These are phyloP conservation scores for Cercospora sesami DNA, from an alignment of 2,329 filamentous ascomycete species.

Conservation along the genomic window DNA sequence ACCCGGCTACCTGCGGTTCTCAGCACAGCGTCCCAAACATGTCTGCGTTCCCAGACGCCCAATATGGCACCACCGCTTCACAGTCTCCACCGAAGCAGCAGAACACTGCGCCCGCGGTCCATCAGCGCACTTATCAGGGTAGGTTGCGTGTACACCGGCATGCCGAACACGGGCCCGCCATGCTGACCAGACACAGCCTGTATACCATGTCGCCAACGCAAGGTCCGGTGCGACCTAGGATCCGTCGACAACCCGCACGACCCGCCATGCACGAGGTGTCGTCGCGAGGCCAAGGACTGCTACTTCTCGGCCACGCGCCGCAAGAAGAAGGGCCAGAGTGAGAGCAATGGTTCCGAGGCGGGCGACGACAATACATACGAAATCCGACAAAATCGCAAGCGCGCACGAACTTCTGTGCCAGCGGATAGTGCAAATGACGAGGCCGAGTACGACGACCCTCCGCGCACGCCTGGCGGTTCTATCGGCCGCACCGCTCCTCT, in stretches of 20 bases:
- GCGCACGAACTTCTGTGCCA: constrained; percentile 45
- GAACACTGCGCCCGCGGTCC: constrained; percentile 18
- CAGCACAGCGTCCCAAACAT: constrained; percentile 25
- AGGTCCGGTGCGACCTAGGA: constrained; percentile 60
- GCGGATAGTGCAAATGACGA: constrained; percentile 45
- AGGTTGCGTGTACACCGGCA: constrained; percentile 11
- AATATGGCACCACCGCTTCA: constrained; percentile 23
- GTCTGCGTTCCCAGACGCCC: constrained; percentile 21
- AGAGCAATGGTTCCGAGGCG: constrained; percentile 46
- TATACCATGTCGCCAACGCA: constrained; percentile 58
- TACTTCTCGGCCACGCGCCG: constrained; percentile 93
- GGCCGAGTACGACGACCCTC: constrained; percentile 57
- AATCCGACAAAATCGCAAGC: constrained; percentile 71
- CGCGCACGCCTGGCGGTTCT: constrained; percentile 66
- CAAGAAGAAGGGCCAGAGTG: constrained; percentile 71
- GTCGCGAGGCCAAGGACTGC: constrained; percentile 93
- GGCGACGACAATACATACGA: constrained; percentile 61
- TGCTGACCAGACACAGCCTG: constrained; percentile 43
- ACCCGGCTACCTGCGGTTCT: constrained; percentile 25
- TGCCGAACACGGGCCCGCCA: neutral
- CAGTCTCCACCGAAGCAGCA: constrained; percentile 24
- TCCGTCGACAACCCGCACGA: constrained; percentile 92
- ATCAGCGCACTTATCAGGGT: constrained; percentile 36
- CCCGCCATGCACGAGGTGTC: constrained; percentile 89
- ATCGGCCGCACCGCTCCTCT: constrained; percentile 66